These are phyloP conservation scores for Reticulascus tulasneorum DNA, from an alignment of 2,329 filamentous ascomycete species.

Conservation along the genomic window DNA sequence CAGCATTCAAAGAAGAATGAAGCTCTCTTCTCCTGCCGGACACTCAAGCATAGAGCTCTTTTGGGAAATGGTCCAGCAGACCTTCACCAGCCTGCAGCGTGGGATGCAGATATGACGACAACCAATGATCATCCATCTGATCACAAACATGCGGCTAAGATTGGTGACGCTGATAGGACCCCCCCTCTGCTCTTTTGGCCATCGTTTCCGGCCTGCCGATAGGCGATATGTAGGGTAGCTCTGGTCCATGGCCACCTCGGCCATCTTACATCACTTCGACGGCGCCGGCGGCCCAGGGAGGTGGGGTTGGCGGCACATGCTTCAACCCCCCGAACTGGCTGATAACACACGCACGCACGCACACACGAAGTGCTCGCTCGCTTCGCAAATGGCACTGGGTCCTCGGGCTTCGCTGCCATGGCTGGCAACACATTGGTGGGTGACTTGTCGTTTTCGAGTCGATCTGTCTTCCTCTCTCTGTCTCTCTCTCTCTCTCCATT, in stretches of 20 bases:
- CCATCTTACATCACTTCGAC: constrained; percentile 15
- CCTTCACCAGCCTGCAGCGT: constrained; percentile 2
- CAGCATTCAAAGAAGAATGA: constrained; percentile 19
- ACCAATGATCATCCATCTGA: constrained; percentile 10
- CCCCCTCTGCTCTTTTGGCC: too few species aligned
- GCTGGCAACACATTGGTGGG: too few species aligned
- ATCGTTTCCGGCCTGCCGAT: constrained; percentile 7
- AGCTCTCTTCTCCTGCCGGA: too few species aligned
- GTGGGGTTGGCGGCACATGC: too few species aligned
- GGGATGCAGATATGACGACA: constrained; percentile 3
- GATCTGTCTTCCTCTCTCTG: background rate
- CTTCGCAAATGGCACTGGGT: too few species aligned
- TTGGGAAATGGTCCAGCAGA: too few species aligned
- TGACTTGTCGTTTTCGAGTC: constrained; percentile 9
- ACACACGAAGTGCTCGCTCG: too few species aligned
- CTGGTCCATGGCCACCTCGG: constrained; percentile 8
- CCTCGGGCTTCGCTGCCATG: too few species aligned
- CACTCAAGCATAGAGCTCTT: too few species aligned
- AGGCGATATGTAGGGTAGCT: constrained; percentile 9
- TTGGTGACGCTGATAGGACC: constrained; percentile 5
- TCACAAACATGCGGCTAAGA: constrained; percentile 8
- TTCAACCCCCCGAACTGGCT: too few species aligned
- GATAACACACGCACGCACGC: too few species aligned
- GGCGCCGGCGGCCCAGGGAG: constrained; percentile 9
- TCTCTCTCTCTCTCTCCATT: background rate